Base-by-base conservation (phyloP, 2,329 filamentous ascomycete species). In the Tolypocladium endophyticum region DNA sequence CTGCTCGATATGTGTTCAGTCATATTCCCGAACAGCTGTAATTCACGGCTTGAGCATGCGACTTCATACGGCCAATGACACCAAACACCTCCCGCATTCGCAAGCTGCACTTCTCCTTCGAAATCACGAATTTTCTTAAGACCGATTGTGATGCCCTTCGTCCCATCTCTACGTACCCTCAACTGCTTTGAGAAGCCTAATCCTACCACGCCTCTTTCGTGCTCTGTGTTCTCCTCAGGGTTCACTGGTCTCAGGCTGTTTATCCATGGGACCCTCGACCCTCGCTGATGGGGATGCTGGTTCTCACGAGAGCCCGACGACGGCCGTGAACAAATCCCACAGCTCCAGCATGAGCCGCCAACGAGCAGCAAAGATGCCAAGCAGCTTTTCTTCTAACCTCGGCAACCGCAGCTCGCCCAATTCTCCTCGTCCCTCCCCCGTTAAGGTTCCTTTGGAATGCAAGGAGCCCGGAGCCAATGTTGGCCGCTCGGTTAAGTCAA, bases 381-480 rank as follows among this genome's bases (percentile, higher is more conserved):
- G 66, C 63, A 70, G 66, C 58, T 70, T 73, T 62, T 68, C 66
- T 8, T 69, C 70, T 36, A 69, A 68, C 57, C 64, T 68, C 28
- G 64, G 63, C 43, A 64, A 61, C n/a, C 64, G 61, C 18, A 55
- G 60, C 23, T 60, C 66, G 4, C 58, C 61, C 28, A 41, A 8
- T 3, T 14, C 9, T 20, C 35, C 28, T 53, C 50, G 30, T 2
- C 3, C 33, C 18, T 53, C 50, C 20, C 28, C 30, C 18, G 14
- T n/a, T 14, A 18, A 14, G 20, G 3, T 20, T 23, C 18, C 9
- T 20, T n/a, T 5, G 30, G 9, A 35, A 11, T 53, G 20, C 9
- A 30, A 53, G 30, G 30, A n/a, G 18, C 18, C 20, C 30, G 23
- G 50, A 11, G 14, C 28, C 50, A 35, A 33, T 47, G 30, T 58